phyloP scores from a whole-genome alignment of 2,329 filamentous ascomycete genomes.

The Colletotrichum simmondsii region DNA sequence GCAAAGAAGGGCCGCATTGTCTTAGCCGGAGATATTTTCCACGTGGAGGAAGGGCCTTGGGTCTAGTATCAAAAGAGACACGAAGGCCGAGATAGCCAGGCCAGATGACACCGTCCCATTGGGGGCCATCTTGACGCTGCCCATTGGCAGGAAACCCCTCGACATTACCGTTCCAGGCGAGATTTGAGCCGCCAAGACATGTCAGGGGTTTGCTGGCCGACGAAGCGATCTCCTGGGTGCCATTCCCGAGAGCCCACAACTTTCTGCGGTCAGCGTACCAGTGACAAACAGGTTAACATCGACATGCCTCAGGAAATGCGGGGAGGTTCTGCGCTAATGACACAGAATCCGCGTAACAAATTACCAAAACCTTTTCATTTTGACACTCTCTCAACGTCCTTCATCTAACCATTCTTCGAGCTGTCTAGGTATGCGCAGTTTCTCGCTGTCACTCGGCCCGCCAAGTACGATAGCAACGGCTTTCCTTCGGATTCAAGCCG shows the following conservation, averaged over 20 bases:
- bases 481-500: background rate
- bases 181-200: constrained; percentile 3
- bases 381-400: background rate
- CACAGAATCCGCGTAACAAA: background rate
- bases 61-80: constrained; percentile 19
- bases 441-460: background rate
- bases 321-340: constrained; percentile 8
- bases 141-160: background rate
- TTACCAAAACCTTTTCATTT: background rate
- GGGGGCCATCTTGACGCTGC: background rate
- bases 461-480: background rate
- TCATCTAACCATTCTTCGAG: background rate
- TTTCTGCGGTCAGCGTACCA: background rate
- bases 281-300: background rate
- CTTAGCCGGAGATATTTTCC: constrained; percentile 7
- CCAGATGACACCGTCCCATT: background rate
- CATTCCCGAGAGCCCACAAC: background rate
- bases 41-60: constrained; percentile 20
- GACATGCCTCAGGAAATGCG: constrained; percentile 7
- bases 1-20: background rate
- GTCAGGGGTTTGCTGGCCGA: background rate
- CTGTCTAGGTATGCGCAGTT: background rate
- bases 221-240: background rate
- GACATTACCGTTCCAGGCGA: background rate
- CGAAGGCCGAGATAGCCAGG: constrained; percentile 17